Base-by-base conservation (phyloP, 352 stramenopile genomes). In the Pythium dissimile region DNA sequence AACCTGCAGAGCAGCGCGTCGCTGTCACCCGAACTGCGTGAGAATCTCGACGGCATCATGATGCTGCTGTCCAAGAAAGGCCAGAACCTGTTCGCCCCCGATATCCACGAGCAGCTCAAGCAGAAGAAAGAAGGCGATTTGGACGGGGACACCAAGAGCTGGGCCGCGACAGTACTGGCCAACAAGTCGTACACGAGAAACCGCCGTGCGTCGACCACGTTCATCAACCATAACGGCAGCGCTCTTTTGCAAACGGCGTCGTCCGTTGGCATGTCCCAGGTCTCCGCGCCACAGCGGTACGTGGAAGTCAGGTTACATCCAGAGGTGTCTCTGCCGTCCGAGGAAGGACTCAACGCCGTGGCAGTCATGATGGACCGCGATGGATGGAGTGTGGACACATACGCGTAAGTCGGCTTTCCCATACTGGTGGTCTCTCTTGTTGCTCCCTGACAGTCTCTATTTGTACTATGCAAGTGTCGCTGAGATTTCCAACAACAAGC, bases 181-280 rank as follows among this genome's bases (percentile, higher is more conserved):
- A 89, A 88, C 66, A 90, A 89, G 42, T 86, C 77, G 26, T 92
- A 92, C 62, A 86, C 81, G 13, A 67, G 82, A 21, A 88, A 89
- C 38, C 80, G 80, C 2, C 71, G 76, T 39, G 74, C 67, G 0
- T 86, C 76, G 0, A 74, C 66, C 9, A 68, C 74, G 7, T 86
- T 77, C 21, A 63, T 73, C 3, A 77, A 60, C 12, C 44, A 47
- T 15, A 51, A 38, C 13, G 66, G 52, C 12, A 51, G 48, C 13
- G 41, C 44, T 0, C 52, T 20, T 0, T 3, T 59, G 9, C 27
- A 23, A 1, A 35, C 49, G 0, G 32, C 47, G 1, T 44, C 59
- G 30, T 20, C 41, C 1, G 31, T 23, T 16, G 18, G n/a, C n/a
- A n/a, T n/a, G n/a, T n/a, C 43, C 21, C 45, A 60, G 20, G 2